Conservation (phyloP, 2,329 filamentous ascomycete genomes). For the Rutstroemia sp. region DNA sequence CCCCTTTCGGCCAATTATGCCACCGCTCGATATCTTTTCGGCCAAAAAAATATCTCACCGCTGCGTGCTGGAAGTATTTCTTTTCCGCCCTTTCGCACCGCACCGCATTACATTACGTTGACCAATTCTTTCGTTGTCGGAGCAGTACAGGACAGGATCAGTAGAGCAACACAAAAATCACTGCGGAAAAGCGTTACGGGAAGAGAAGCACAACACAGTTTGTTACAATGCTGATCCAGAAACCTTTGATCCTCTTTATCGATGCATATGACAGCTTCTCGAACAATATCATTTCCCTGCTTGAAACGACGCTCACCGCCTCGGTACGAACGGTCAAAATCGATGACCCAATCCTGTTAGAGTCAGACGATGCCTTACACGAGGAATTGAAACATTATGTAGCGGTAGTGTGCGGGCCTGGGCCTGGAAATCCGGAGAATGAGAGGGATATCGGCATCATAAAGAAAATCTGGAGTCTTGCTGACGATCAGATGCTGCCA, state of each 20-base stretch:
- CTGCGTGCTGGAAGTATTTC: no score
- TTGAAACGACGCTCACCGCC: constrained; percentile 61
- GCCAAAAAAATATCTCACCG: no score
- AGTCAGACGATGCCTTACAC: constrained; percentile 39
- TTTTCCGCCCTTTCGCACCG: no score
- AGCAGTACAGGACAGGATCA: no score
- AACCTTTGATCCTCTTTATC: constrained; percentile 65
- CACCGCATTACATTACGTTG: no score
- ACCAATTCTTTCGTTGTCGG: no score
- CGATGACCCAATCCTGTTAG: constrained; percentile 46
- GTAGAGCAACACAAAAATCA: neutral
- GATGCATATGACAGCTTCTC: constrained; percentile 97
- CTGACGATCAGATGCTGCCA: constrained; percentile 54
- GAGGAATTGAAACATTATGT: constrained; percentile 56
- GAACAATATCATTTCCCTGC: constrained; percentile 83
- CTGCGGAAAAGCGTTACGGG: neutral
- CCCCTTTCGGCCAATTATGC: no score
- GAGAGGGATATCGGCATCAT: constrained; percentile 78
- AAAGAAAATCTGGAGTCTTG: constrained; percentile 62
- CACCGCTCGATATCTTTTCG: no score
- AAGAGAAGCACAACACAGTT: neutral
- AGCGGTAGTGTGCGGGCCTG: constrained; percentile 84
- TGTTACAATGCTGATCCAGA: constrained; percentile 23
- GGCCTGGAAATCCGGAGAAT: constrained; percentile 72
- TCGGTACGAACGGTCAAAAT: constrained; percentile 67